A percentile compares a stretch with the other conserved stretches of the same genome.
Evolutionary conservation across 257 asterid species (phyloP).

Genomic region (Agastache rugosa): DNA sequence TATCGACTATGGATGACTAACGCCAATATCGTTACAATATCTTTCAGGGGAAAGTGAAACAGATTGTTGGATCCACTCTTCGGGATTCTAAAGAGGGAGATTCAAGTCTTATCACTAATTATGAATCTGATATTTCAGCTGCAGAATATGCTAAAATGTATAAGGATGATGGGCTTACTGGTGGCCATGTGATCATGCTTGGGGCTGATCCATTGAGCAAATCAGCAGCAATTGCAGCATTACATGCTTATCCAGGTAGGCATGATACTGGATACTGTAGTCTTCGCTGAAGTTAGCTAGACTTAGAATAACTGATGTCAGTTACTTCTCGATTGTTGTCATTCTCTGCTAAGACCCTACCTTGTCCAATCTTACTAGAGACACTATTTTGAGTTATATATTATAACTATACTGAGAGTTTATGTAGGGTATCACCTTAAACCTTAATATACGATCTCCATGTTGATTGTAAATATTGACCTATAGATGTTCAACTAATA

Average conservation of each 20-base stretch:
- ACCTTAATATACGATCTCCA: conserved; percentile 34
- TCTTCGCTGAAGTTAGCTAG: conserved; percentile 10
- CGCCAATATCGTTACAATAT: background rate
- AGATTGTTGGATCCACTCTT: conserved; percentile 98
- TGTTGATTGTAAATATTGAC: conserved; percentile 36
- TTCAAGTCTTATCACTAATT: conserved; percentile 82
- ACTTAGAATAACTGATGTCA: conserved; percentile 14
- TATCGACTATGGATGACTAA: conserved; percentile 29
- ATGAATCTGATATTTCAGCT: conserved; percentile 90
- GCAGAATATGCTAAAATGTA: conserved; percentile 89
- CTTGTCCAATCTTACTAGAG: conserved; percentile 7
- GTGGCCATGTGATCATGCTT: conserved; percentile 98
- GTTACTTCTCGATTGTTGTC: background rate
- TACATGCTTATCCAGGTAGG: conserved; percentile 90
- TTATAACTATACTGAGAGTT: background rate
- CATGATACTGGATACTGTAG: conserved; percentile 14
- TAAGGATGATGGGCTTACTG: conserved; percentile 74
- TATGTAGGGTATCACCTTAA: conserved; percentile 6
- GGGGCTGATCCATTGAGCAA: conserved; percentile 92
- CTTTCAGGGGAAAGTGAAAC: conserved; percentile 96
- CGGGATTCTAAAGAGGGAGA: conserved; percentile 69
- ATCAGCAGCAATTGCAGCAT: conserved; percentile 85
- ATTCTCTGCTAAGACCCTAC: background rate
- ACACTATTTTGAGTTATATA: conserved; percentile 12
- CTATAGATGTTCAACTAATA: conserved; percentile 46